Conservation (phyloP, 345 rosid species). For the Gossypium herbaceum region DNA sequence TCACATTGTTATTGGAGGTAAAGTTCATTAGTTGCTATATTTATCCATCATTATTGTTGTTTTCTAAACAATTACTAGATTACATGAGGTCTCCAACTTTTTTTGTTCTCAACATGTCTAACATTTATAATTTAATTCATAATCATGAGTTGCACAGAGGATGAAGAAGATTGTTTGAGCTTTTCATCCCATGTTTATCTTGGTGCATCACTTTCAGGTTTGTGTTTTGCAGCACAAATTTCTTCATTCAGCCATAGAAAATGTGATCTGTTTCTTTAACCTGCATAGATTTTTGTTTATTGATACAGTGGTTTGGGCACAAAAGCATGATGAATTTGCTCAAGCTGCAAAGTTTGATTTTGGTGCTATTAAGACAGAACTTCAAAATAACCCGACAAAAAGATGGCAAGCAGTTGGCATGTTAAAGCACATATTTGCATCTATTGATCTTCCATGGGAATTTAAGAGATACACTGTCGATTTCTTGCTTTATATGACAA, state of each 20-base stretch:
- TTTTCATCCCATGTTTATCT: constrained; percentile 47
- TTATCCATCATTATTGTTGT: background rate
- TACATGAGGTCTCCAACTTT: background rate
- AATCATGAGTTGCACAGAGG: constrained; percentile 35
- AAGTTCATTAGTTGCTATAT: constrained; percentile 8
- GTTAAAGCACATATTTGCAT: constrained; percentile 58
- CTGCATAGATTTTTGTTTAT: constrained; percentile 15
- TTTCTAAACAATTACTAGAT: background rate
- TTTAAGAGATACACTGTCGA: constrained; percentile 60
- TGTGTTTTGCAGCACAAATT: constrained; percentile 19
- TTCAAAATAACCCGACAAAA: constrained; percentile 46
- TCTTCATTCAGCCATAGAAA: background rate
- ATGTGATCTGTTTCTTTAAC: background rate
- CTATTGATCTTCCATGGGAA: constrained; percentile 57
- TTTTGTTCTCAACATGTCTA: background rate
- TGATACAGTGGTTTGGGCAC: constrained; percentile 63
- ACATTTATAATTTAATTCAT: constrained; percentile 8
- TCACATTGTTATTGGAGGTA: constrained; percentile 45
- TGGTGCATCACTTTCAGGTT: constrained; percentile 81
- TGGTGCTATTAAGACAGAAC: constrained; percentile 42
- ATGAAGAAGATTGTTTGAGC: constrained; percentile 45
- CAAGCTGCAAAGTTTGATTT: constrained; percentile 46
- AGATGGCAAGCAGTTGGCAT: constrained; percentile 83
- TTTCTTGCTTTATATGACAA: constrained; percentile 56
- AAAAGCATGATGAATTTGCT: constrained; percentile 41